Evolutionary conservation across 2,329 filamentous ascomycete species (phyloP).

Genomic region (Beauveria asiatica): DNA sequence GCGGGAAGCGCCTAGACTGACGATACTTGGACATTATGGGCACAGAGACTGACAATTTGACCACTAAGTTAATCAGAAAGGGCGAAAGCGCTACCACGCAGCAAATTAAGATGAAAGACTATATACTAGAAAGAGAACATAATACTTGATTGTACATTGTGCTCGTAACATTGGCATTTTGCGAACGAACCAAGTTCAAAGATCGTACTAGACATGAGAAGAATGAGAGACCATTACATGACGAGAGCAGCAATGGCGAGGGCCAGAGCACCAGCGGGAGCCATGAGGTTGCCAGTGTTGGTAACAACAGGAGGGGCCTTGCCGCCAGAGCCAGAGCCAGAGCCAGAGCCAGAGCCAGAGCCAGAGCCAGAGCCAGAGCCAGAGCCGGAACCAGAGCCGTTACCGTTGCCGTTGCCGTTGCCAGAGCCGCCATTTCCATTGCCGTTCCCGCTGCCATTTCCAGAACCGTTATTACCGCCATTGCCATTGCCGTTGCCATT

Average conservation of each 20-base stretch:
- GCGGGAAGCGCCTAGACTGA: too few relatives aligned
- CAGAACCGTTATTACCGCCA: neutral
- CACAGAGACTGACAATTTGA: neutral
- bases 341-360: neutral
- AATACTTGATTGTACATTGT: slow-evolving; percentile 9
- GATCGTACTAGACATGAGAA: neutral
- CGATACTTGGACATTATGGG: neutral
- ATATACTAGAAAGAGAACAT: slow-evolving; percentile 5
- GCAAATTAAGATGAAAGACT: neutral
- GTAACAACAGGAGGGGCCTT: neutral
- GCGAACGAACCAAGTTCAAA: neutral
- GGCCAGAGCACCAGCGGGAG: slow-evolving; percentile 7
- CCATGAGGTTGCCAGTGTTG: slow-evolving; percentile 3
- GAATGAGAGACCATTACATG: neutral
- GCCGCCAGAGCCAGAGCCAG: neutral
- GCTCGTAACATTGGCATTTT: neutral
- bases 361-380: neutral
- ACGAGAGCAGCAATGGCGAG: slow-evolving; percentile 10
- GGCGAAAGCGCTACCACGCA: neutral
- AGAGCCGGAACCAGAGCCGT: too few relatives aligned
- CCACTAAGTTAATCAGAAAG: neutral
- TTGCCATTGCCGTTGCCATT: neutral
- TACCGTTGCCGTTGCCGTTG: too few relatives aligned
- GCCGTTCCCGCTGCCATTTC: neutral
- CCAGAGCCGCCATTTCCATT: neutral